Base-by-base conservation (phyloP, 2,329 filamentous ascomycete genomes). In the Zymoseptoria tritici region DNA sequence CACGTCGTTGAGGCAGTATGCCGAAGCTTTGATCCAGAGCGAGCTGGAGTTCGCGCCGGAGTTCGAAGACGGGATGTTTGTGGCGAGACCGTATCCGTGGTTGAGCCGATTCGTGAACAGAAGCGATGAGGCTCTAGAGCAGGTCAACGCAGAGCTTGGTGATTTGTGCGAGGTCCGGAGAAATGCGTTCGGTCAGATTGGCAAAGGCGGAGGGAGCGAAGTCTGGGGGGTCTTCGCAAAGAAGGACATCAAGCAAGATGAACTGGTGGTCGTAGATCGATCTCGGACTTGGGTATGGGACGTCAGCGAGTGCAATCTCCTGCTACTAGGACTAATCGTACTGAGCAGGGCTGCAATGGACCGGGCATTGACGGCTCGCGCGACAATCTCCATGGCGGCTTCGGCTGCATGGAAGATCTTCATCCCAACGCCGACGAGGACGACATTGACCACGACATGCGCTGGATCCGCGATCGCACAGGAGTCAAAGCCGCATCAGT, bases 61-160 rank as follows among this genome's bases (percentile, higher is more conserved):
- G 7, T 11, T 54, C 2, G 52, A 60, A 9, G 59, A 66, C 49
- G 69, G 68, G 4, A 52, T 50, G 13, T 68, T 59, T 49, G 46
- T 60, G 16, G 65, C 62, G 3, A 59, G 64, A 9, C 54, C 57
- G 11, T 72, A 72, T 56, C 69, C 70, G 0, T 72, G 70, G 70
- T 60, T 72, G 56, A 52, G 59, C 36, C 13, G 16, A 16, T 46
- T 46, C 16, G n/a, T 49, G 4, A 11, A 11, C 4, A 50, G 66
- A 9, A 51, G 50, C 26, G 59, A 63, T 26, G 53, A 22, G 9
- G 49, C 63, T 22, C 11, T 67, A 19, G 46, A 29, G 6, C n/a
- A 57, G 16, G 56, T 68, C 24, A 64, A 62, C 29, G 13, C 9
- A 16, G 36, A 46, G 36, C 36, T 46, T 16, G 36, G 36, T n/a